Percentiles rank a stretch among this genome's conserved stretches.
phyloP scores from a whole-genome alignment of 306 rosid species.

The Gastrolobium villosum region DNA sequence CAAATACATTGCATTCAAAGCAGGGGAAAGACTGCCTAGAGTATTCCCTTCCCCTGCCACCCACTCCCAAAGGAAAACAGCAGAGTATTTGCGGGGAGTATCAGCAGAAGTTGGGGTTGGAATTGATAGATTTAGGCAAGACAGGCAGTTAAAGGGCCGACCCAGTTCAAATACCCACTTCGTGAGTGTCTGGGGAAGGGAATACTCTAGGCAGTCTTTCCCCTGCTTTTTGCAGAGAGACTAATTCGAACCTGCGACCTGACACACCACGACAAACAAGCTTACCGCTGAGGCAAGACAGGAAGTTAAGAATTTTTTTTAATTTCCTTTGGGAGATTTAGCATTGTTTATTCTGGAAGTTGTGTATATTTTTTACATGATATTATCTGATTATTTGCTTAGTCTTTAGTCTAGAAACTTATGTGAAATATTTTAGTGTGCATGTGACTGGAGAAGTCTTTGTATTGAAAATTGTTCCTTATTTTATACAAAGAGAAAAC shows the following conservation, averaged over 20 bases:
- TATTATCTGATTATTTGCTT: conserved; percentile 3
- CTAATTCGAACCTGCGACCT: too few relatives aligned
- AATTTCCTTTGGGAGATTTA: conserved; percentile 3
- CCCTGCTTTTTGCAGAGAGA: too few relatives aligned
- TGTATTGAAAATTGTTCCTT: background rate
- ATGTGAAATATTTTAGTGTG: background rate
- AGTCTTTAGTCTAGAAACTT: background rate
- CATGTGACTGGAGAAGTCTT: background rate
- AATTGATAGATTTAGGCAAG: too few relatives aligned
- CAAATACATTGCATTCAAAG: too few relatives aligned
- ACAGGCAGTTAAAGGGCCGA: background rate
- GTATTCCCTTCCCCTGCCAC: background rate
- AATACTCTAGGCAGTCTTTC: too few relatives aligned
- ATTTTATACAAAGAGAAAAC: background rate
- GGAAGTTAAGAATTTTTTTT: too few relatives aligned
- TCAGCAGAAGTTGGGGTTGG: too few relatives aligned
- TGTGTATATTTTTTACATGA: background rate
- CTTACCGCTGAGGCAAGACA: background rate
- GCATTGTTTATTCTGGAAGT: background rate
- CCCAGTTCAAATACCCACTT: too few relatives aligned
- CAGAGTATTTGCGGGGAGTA: background rate
- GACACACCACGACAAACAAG: too few relatives aligned
- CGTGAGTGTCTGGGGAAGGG: too few relatives aligned
- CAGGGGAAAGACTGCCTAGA: too few relatives aligned
- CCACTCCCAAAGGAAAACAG: background rate